Percentiles rank a stretch among this genome's conserved stretches.
These are phyloP conservation scores for Posidonia oceanica DNA, from an alignment of 116 monocot species.

Conservation along the genomic window DNA sequence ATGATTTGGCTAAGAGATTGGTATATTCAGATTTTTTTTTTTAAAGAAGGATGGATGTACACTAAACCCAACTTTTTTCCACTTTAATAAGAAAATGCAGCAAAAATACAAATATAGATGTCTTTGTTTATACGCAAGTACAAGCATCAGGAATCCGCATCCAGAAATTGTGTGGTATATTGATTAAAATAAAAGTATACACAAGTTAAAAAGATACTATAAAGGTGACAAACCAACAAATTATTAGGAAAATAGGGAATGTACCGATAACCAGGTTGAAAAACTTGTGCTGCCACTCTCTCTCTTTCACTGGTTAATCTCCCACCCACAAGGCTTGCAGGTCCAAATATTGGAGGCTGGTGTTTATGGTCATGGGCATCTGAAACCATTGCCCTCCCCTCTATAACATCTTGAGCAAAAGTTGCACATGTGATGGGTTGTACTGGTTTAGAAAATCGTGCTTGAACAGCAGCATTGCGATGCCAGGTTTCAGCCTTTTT, in stretches of 20 bases:
- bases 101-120: too few species aligned
- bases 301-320: constrained; percentile 69
- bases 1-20: too few species aligned
- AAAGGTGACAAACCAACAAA: too few species aligned
- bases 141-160: too few species aligned
- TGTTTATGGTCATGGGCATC: constrained; percentile 82
- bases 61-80: too few species aligned
- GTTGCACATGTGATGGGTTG: constrained; percentile 91
- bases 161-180: too few species aligned
- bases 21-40: too few species aligned
- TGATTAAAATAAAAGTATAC: too few species aligned
- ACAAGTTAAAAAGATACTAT: too few species aligned
- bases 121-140: too few species aligned
- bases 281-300: constrained; percentile 82
- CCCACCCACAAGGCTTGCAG: constrained; percentile 68
- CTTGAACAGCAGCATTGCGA: constrained; percentile 40
- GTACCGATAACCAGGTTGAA: constrained; percentile 86
- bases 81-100: too few species aligned
- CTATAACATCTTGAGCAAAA: constrained; percentile 98
- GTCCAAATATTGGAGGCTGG: constrained; percentile 88
- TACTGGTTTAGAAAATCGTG: constrained; percentile 54
- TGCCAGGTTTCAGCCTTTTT: constrained; percentile 77
- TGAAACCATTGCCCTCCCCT: constrained; percentile 77
- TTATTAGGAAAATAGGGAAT: background rate
- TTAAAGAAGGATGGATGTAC: too few species aligned